Evolutionary conservation across 1,284 basidiomycete genomes (phyloP).

Genomic region (Wolfiporia cocos): DNA sequence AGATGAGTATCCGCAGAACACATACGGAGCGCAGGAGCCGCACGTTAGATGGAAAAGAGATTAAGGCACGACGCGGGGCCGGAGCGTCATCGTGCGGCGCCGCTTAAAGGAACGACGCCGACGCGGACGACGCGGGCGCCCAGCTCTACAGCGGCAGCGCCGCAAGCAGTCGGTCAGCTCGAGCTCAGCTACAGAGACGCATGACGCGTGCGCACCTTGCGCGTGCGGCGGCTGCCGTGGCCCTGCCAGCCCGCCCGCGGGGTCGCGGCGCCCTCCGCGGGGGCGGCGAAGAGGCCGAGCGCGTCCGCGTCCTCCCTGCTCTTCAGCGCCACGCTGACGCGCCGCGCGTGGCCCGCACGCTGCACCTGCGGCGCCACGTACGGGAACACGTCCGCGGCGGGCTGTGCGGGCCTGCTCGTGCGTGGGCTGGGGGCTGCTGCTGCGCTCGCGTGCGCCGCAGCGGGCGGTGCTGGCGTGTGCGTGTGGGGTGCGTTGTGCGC

Average conservation of each 20-base stretch:
- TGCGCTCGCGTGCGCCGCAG: background rate
- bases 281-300: slow-evolving; percentile 13
- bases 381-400: slow-evolving; percentile 17
- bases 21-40: too few relatives aligned
- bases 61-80: background rate
- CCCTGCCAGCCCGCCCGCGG: slow-evolving; percentile 17
- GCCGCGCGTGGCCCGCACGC: slow-evolving; percentile 21
- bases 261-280: background rate
- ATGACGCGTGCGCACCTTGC: slow-evolving; percentile 12
- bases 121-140: slow-evolving; percentile 18
- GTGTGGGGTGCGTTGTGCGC: background rate
- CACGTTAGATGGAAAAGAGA: background rate
- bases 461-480: background rate
- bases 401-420: background rate
- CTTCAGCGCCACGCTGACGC: slow-evolving; percentile 23
- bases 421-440: too few relatives aligned
- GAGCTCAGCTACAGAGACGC: background rate
- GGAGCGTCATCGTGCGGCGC: background rate
- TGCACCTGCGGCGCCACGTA: slow-evolving; percentile 19
- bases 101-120: slow-evolving; percentile 1
- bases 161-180: background rate
- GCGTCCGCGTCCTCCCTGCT: slow-evolving; percentile 24
- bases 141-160: slow-evolving; percentile 13
- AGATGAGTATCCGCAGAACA: too few relatives aligned
- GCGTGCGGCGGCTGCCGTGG: slow-evolving; percentile 13